phyloP scores from a whole-genome alignment of 2,329 filamentous ascomycete species.

The Pleoardoris graminearum region DNA sequence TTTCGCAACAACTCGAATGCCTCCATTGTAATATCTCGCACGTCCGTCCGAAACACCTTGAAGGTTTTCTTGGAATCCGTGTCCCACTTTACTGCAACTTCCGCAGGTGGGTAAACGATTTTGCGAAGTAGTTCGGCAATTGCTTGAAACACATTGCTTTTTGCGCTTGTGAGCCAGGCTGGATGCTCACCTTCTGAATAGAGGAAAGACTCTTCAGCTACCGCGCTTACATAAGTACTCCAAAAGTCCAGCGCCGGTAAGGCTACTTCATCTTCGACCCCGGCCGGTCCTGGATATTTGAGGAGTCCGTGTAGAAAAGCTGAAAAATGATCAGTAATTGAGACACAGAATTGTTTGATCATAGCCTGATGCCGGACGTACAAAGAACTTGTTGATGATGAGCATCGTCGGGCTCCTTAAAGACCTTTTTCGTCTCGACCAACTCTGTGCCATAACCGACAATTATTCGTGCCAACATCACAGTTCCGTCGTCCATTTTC shows the following conservation, averaged over 20 bases:
- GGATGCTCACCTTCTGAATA: slow-evolving; percentile 40
- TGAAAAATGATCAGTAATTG: slow-evolving; percentile 17
- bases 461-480: slow-evolving; percentile 41
- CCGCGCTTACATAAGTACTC: slow-evolving; percentile 73
- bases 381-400: slow-evolving; percentile 43
- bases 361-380: slow-evolving; percentile 19
- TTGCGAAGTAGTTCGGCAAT: slow-evolving; percentile 70
- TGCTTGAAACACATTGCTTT: slow-evolving; percentile 64
- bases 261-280: slow-evolving; percentile 74
- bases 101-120: slow-evolving; percentile 66
- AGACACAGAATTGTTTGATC: background rate
- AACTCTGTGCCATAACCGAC: slow-evolving; percentile 42
- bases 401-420: slow-evolving; percentile 54
- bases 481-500: slow-evolving; percentile 40
- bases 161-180: slow-evolving; percentile 62
- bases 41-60: slow-evolving; percentile 73
- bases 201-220: slow-evolving; percentile 57
- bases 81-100: slow-evolving; percentile 68
- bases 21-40: slow-evolving; percentile 75
- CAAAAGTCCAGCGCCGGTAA: slow-evolving; percentile 78
- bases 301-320: slow-evolving; percentile 66
- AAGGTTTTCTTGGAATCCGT: slow-evolving; percentile 69
- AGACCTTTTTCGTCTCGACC: slow-evolving; percentile 37
- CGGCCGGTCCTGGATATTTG: slow-evolving; percentile 66
- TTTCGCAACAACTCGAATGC: slow-evolving; percentile 62